Percentiles rank a stretch among this genome's conserved stretches.
Evolutionary conservation across 2,329 filamentous ascomycete genomes (phyloP).

Genomic region (Rhytidhysteron rufulum): DNA sequence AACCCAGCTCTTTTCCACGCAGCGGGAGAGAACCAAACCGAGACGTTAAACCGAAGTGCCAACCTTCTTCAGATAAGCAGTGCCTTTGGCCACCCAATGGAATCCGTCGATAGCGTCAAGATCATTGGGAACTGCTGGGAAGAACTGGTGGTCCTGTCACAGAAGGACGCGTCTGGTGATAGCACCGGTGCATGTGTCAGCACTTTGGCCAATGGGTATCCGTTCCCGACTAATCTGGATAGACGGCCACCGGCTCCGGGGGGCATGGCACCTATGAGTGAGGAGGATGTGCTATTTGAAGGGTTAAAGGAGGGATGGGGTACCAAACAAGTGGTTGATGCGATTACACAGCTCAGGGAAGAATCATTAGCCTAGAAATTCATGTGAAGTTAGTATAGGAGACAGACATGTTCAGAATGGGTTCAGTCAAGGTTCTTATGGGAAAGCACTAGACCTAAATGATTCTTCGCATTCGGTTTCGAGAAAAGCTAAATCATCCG

Average conservation of each 20-base stretch:
- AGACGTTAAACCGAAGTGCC: constrained; percentile 51
- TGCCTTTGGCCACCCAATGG: constrained; percentile 63
- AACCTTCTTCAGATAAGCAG: constrained; percentile 61
- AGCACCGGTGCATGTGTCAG: constrained; percentile 47
- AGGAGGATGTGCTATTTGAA: constrained; percentile 50
- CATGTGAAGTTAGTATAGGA: no score
- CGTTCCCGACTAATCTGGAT: constrained; percentile 62
- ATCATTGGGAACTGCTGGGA: constrained; percentile 48
- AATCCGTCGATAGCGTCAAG: constrained; percentile 52
- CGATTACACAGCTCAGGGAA: constrained; percentile 36
- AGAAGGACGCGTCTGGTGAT: constrained; percentile 32
- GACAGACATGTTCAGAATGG: no score
- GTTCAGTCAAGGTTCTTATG: no score
- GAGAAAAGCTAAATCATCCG: no score
- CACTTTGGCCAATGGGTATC: constrained; percentile 56
- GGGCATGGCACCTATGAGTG: constrained; percentile 59
- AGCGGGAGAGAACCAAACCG: constrained; percentile 54
- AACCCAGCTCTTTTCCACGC: constrained; percentile 62
- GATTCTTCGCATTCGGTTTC: no score
- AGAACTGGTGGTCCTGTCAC: constrained; percentile 29
- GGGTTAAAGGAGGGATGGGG: constrained; percentile 43
- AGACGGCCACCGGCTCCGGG: constrained; percentile 51
- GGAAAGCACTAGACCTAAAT: no score
- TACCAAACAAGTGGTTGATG: constrained; percentile 38
- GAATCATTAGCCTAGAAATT: constrained; percentile 37